A percentile compares a stretch with the other conserved stretches of the same genome.
Evolutionary conservation across 345 rosid genomes (phyloP).

Genomic region (Hibiscus syriacus): DNA sequence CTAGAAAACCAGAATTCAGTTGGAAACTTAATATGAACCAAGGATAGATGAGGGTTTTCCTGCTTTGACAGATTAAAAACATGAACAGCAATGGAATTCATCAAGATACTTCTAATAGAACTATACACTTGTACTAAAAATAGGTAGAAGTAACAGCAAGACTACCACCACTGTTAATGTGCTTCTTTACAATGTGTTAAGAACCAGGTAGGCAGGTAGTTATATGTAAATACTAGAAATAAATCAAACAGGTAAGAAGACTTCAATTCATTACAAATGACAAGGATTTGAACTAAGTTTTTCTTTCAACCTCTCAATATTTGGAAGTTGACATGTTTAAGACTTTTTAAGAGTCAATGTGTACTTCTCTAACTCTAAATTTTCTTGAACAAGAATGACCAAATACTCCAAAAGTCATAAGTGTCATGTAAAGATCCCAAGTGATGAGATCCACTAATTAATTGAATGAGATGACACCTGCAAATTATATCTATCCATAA

Average conservation of each 20-base stretch:
- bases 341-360: neutral
- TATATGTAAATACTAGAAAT: neutral
- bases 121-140: neutral
- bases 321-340: neutral
- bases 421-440: neutral
- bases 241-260: neutral
- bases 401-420: neutral
- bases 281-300: neutral
- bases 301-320: neutral
- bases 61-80: neutral
- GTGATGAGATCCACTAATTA: neutral
- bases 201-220: too few species aligned
- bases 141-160: neutral
- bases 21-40: slow-evolving; percentile 11
- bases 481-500: neutral
- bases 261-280: neutral
- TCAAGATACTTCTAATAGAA: neutral
- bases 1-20: slow-evolving; percentile 33
- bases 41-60: neutral
- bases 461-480: neutral
- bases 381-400: neutral
- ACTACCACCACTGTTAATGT: neutral
- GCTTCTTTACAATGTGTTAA: neutral
- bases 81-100: neutral
- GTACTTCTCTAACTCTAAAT: neutral